A percentile compares a stretch with the other conserved stretches of the same genome.
phyloP scores from a whole-genome alignment of 1,284 basidiomycete species.

The Limonomyces culmigenus region DNA sequence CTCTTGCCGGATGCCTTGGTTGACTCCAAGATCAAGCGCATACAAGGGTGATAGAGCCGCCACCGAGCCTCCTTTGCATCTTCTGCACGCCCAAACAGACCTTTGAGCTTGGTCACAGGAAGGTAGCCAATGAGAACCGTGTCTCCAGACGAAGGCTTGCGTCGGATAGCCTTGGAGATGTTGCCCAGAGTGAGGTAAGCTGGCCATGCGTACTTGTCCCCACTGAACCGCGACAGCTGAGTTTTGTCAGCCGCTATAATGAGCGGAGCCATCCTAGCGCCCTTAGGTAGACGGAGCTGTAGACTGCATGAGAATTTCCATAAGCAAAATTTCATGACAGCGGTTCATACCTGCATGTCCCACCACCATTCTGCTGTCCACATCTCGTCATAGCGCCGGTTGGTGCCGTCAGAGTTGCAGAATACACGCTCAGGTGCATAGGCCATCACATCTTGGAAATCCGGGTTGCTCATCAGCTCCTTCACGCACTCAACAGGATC shows the following conservation, averaged over 20 bases:
- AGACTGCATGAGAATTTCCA: too few relatives aligned
- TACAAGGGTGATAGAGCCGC: slow-evolving; percentile 21
- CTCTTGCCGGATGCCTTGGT: slow-evolving; percentile 15
- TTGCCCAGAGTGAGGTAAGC: slow-evolving; percentile 4
- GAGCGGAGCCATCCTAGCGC: slow-evolving; percentile 3
- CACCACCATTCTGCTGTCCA: slow-evolving; percentile 5
- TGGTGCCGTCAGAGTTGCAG: not conserved
- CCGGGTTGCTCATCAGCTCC: slow-evolving; percentile 10
- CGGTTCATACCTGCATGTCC: slow-evolving; percentile 3
- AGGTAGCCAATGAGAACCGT: slow-evolving; percentile 19
- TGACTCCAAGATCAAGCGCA: slow-evolving; percentile 15
- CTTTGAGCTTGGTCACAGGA: slow-evolving; percentile 17
- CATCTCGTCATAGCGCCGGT: slow-evolving; percentile 3
- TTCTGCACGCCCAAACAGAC: slow-evolving; percentile 11
- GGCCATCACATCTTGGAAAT: slow-evolving; percentile 6
- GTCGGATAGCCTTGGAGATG: not conserved
- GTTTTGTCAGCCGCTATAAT: slow-evolving; percentile 5
- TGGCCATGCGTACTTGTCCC: slow-evolving; percentile 2
- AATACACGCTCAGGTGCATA: slow-evolving; percentile 8
- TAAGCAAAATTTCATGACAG: not conserved
- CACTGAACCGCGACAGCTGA: slow-evolving; percentile 1
- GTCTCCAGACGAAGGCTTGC: not conserved
- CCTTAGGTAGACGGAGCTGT: slow-evolving; percentile 1
- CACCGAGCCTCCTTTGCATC: slow-evolving; percentile 9
- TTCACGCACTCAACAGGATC: slow-evolving; percentile 9